Percentiles rank a stretch among this genome's conserved stretches.
These are phyloP conservation scores for Silene coronaria DNA, from an alignment of 179 eudicot species.

Conservation along the genomic window DNA sequence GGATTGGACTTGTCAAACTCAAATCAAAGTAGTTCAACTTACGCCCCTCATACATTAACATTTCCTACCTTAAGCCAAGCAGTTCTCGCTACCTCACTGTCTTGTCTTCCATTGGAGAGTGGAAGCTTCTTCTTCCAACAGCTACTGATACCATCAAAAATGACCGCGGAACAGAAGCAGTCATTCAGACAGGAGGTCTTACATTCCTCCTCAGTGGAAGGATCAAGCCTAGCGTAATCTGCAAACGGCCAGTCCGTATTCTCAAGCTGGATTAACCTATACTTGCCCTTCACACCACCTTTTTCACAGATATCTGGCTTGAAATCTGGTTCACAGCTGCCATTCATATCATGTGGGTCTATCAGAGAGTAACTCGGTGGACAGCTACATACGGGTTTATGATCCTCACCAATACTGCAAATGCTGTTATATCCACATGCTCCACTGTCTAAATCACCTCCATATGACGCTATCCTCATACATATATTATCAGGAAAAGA, in stretches of 20 bases:
- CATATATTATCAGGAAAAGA: slow-evolving; percentile 28
- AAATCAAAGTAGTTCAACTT: neutral
- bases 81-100: neutral
- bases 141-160: neutral
- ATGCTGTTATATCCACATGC: slow-evolving; percentile 40
- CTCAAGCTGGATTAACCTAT: slow-evolving; percentile 16
- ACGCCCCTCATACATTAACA: too few species aligned
- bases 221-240: slow-evolving; percentile 29
- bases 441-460: slow-evolving; percentile 21
- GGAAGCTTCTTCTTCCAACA: slow-evolving; percentile 46
- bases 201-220: slow-evolving; percentile 29
- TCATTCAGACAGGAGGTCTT: slow-evolving; percentile 35
- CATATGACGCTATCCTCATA: neutral
- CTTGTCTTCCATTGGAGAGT: slow-evolving; percentile 33
- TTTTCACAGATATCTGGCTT: slow-evolving; percentile 13
- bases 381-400: slow-evolving; percentile 31
- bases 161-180: slow-evolving; percentile 39
- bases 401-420: slow-evolving; percentile 22
- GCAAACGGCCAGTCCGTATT: slow-evolving; percentile 33
- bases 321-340: slow-evolving; percentile 38
- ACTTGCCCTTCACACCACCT: slow-evolving; percentile 1
- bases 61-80: slow-evolving; percentile 29
- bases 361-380: slow-evolving; percentile 26
- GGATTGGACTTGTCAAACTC: neutral
- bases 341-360: slow-evolving; percentile 32